phyloP scores from a whole-genome alignment of 2,329 filamentous ascomycete genomes.

The Trichoderma sp. region DNA sequence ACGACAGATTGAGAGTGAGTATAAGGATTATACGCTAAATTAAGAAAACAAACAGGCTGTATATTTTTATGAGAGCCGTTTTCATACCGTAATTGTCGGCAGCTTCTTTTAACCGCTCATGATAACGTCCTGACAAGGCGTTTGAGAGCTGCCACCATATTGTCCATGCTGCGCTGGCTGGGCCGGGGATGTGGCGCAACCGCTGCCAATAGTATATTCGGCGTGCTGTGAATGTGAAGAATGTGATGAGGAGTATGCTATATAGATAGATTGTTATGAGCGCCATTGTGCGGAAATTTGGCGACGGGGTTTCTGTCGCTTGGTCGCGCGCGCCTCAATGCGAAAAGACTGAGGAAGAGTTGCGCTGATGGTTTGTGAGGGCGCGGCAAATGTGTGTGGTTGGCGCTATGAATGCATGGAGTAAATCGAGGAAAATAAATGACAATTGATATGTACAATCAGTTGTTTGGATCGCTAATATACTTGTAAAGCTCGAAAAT shows the following conservation, averaged over 20 bases:
- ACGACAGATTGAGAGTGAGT: neutral
- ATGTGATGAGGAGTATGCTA: neutral
- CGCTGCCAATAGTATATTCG: slow-evolving; percentile 36
- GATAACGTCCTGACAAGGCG: slow-evolving; percentile 38
- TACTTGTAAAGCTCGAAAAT: neutral
- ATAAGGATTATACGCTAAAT: neutral
- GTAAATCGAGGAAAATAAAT: neutral
- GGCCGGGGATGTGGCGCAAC: slow-evolving; percentile 39
- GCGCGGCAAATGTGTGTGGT: neutral
- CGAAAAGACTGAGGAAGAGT: neutral
- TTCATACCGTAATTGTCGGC: slow-evolving; percentile 36
- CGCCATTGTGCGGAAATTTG: neutral
- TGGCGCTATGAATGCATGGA: neutral
- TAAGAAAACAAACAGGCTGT: neutral
- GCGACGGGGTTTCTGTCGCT: neutral
- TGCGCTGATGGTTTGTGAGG: neutral
- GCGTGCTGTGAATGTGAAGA: neutral
- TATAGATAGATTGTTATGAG: neutral
- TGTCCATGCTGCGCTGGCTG: slow-evolving; percentile 35
- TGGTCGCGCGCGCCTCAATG: neutral
- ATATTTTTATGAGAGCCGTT: too few relatives aligned
- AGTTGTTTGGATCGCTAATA: neutral
- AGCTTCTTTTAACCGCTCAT: slow-evolving; percentile 35
- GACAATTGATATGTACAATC: neutral
- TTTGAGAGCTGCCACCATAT: slow-evolving; percentile 39